These are phyloP conservation scores for Pseudomonodictys pantanalensis DNA, from an alignment of 495 filamentous ascomycete species.

Conservation along the genomic window DNA sequence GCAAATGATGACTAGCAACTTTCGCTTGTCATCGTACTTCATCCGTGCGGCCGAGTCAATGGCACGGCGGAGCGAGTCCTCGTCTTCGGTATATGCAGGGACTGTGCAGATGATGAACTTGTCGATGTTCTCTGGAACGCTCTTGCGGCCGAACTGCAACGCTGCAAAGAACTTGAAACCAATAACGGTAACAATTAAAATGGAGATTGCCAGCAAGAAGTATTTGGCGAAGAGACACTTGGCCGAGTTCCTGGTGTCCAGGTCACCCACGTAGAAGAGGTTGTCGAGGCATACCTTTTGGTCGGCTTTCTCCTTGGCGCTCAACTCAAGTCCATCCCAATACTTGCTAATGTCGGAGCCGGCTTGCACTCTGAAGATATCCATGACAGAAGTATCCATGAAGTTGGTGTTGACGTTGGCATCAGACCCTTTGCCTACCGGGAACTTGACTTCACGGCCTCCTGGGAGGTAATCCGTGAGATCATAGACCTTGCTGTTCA, in stretches of 20 bases:
- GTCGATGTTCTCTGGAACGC: slow-evolving; percentile 89
- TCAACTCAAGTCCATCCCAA: slow-evolving; percentile 68
- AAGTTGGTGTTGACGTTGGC: slow-evolving; percentile 65
- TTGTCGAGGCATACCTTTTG: slow-evolving; percentile 91
- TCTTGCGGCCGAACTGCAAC: slow-evolving; percentile 88
- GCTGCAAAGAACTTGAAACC: slow-evolving; percentile 96
- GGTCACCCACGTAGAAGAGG: slow-evolving; percentile 88
- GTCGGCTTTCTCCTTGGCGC: slow-evolving; percentile 50
- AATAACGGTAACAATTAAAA: slow-evolving; percentile 76
- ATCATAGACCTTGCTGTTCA: slow-evolving; percentile 83
- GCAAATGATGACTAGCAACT: slow-evolving; percentile 88
- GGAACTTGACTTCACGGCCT: slow-evolving; percentile 62
- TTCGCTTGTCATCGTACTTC: slow-evolving; percentile 97
- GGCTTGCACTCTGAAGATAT: slow-evolving; percentile 71
- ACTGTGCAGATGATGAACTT: slow-evolving; percentile 99
- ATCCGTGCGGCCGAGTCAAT: slow-evolving; percentile 96
- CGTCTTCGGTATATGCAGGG: slow-evolving; percentile 96
- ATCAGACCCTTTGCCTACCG: slow-evolving; percentile 47
- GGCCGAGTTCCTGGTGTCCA: slow-evolving; percentile 86
- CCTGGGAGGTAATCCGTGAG: slow-evolving; percentile 80
- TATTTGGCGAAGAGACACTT: slow-evolving; percentile 87
- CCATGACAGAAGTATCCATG: slow-evolving; percentile 72
- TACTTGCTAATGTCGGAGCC: slow-evolving; percentile 80
- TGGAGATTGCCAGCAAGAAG: slow-evolving; percentile 84
- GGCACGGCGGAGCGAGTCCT: slow-evolving; percentile 92